These are phyloP conservation scores for Phoma sp. DNA, from an alignment of 2,329 filamentous ascomycete genomes.

Conservation along the genomic window DNA sequence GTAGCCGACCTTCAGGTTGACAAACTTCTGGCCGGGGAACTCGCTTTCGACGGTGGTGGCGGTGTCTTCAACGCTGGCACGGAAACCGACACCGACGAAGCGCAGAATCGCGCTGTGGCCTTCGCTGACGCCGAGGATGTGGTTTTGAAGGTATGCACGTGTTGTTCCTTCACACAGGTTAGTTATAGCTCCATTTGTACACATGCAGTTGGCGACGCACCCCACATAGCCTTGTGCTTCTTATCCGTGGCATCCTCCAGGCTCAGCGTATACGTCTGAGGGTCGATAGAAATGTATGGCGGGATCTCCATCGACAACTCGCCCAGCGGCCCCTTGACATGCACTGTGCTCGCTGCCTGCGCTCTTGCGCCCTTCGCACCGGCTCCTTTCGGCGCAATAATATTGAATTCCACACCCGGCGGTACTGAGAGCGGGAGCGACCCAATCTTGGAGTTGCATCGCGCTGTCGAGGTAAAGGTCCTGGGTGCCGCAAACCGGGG, in stretches of 20 bases:
- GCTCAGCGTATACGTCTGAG: conserved; percentile 69
- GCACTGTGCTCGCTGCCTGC: conserved; percentile 70
- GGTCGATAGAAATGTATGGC: conserved; percentile 73
- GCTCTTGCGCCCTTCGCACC: conserved; percentile 63
- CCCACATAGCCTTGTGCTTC: conserved; percentile 95
- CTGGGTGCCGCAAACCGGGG: conserved; percentile 61
- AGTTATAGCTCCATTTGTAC: too few species aligned
- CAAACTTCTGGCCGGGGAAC: conserved; percentile 84
- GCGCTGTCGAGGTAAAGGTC: conserved; percentile 74
- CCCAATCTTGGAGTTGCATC: conserved; percentile 81
- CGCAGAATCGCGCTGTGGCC: conserved; percentile 93
- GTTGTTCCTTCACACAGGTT: conserved; percentile 66
- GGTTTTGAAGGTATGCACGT: conserved; percentile 86
- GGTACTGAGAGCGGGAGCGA: conserved; percentile 61
- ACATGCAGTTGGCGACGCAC: conserved; percentile 53
- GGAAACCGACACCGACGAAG: conserved; percentile 93
- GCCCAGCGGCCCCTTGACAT: conserved; percentile 81
- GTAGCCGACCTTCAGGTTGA: conserved; percentile 93
- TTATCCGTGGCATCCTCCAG: conserved; percentile 72
- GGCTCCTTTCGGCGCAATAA: conserved; percentile 67
- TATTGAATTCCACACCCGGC: conserved; percentile 69
- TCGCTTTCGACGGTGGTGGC: conserved; percentile 69
- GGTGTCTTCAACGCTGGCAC: conserved; percentile 81
- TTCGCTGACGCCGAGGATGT: conserved; percentile 93
- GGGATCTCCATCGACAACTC: conserved; percentile 80